Base-by-base conservation (phyloP, 1,284 basidiomycete species). In the Malassezia furfur region DNA sequence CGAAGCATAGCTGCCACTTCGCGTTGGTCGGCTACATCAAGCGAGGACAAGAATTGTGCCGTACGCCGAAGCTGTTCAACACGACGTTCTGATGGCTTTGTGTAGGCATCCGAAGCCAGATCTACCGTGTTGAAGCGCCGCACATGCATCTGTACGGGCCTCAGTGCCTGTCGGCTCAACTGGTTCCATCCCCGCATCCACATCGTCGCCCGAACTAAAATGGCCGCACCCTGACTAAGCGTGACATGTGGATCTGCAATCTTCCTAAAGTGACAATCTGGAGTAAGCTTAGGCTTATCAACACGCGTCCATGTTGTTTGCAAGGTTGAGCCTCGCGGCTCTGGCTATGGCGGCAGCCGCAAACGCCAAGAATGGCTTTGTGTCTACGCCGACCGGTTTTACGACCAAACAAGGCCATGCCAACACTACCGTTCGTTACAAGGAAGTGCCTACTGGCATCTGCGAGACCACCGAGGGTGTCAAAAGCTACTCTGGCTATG, bases 401-500 rank as follows among this genome's bases (percentile, higher is more conserved):
- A 52, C 57, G 34, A 55, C 39, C 1, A 36, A 46, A 22, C 43
- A 35, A 1, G 63, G 66, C 11, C 44, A 59, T 38, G 59, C 58
- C 10, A 54, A 53, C 28, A 61, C 64, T 28, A 60, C 59, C 9
- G 59, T 68, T 17, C 59, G 62, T 11, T 68, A 56, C 57, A 66
- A 66, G 43, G 25, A 58, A 21, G 65, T 66, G 9, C 61, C 65
- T 62, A 84, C 83, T 5, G 84, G 84, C 0, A 79, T 85, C 5
- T 87, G 85, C 66, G 85, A 87, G 74, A 84, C 81, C 5, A 84
- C 83, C 0, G 80, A 83, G 1, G 81, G 81, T 0, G 84, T 86
- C 9, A 77, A 79, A 40, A 84, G 84, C 68, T 80, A 82, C 59
- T 84, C 84, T 0, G 67, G 65, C 19, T 68, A 65, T 31, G 61